Evolutionary conservation across 2,329 filamentous ascomycete genomes (phyloP).

Genomic region (Aspergillus thermomutatus): DNA sequence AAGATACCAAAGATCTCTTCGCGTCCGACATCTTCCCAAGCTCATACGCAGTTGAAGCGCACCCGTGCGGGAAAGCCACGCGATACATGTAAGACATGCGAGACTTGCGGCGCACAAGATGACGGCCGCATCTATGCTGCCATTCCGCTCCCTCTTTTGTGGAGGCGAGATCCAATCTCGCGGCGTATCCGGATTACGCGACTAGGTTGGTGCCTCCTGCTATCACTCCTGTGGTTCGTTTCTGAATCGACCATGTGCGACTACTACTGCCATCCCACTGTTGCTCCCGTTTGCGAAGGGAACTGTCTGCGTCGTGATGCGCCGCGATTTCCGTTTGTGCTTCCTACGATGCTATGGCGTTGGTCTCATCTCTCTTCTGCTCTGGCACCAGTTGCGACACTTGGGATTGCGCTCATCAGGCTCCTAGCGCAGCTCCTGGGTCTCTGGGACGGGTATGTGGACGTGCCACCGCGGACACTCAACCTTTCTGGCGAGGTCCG

Average conservation of each 20-base stretch:
- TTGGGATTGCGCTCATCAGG: conserved; percentile 28
- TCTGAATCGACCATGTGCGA: conserved; percentile 49
- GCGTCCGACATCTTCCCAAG: conserved; percentile 13
- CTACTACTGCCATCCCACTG: conserved; percentile 50
- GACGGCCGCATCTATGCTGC: conserved; percentile 29
- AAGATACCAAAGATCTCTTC: conserved; percentile 15
- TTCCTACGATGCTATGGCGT: conserved; percentile 53
- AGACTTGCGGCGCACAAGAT: conserved; percentile 20
- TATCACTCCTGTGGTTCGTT: conserved; percentile 48
- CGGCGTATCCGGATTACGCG: conserved; percentile 33
- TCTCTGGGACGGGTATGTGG: conserved; percentile 42
- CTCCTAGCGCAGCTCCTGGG: conserved; percentile 36
- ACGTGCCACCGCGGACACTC: conserved; percentile 22
- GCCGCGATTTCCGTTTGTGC: conserved; percentile 53
- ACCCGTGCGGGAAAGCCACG: conserved; percentile 10
- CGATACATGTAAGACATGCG: too few relatives aligned
- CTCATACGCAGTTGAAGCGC: conserved; percentile 3
- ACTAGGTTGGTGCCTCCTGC: conserved; percentile 38
- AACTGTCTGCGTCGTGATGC: conserved; percentile 51
- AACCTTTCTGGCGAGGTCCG: conserved; percentile 29
- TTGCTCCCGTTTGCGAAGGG: conserved; percentile 47
- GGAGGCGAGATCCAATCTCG: conserved; percentile 27
- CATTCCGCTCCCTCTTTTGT: conserved; percentile 36
- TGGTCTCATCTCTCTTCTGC: conserved; percentile 39
- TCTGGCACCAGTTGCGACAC: conserved; percentile 27